Evolutionary conservation across 805 yeast genomes (phyloP).

Genomic region (Metschnikowia shivogae): DNA sequence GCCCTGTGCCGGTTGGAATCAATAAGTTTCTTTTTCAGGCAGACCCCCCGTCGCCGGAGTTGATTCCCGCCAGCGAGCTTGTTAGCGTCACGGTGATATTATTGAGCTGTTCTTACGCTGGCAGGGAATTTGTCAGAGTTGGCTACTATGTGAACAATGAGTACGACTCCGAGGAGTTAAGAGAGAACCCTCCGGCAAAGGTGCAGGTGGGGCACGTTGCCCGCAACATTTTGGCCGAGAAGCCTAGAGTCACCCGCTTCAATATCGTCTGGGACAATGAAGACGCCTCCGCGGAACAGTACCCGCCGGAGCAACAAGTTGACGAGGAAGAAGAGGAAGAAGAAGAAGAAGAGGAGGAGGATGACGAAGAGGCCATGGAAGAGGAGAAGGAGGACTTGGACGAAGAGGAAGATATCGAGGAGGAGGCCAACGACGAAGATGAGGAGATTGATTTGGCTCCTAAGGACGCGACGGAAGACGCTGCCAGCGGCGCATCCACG

Average conservation of each 20-base stretch:
- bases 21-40: constrained; percentile 91
- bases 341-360: constrained; percentile 24
- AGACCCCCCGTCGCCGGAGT: constrained; percentile 94
- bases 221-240: constrained; percentile 91
- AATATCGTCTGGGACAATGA: constrained; percentile 94
- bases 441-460: constrained; percentile 11
- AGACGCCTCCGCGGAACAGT: constrained; percentile 59
- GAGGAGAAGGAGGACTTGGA: constrained; percentile 16
- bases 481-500: constrained; percentile 16
- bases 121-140: constrained; percentile 91
- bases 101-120: constrained; percentile 88
- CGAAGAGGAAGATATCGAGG: constrained; percentile 12
- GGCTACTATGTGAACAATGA: constrained; percentile 98
- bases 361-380: constrained; percentile 17
- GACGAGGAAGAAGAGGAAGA: constrained; percentile 47
- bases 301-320: constrained; percentile 65
- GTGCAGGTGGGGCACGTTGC: constrained; percentile 93
- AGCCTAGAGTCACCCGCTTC: constrained; percentile 95
- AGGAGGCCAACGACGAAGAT: constrained; percentile 10
- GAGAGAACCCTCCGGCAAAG: constrained; percentile 90
- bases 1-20: constrained; percentile 97
- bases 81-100: constrained; percentile 94
- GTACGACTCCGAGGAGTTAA: constrained; percentile 85
- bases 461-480: constrained; percentile 8
- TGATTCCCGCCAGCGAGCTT: constrained; percentile 92